phyloP scores from a whole-genome alignment of 441 rosid genomes.

The Corymbia calophylla region DNA sequence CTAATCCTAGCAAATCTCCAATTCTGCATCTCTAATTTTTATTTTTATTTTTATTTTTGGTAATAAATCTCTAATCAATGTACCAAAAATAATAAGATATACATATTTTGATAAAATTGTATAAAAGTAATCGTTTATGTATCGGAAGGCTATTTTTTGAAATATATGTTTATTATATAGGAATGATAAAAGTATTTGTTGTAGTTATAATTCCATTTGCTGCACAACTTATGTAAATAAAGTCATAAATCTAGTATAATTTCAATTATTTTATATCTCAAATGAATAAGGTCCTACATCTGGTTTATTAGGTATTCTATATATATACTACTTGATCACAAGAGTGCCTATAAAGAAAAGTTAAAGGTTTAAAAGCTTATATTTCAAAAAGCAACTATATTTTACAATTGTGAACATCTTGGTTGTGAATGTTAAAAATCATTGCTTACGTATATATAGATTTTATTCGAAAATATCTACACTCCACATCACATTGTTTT shows the following conservation, averaged over 20 bases:
- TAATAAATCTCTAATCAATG: neutral
- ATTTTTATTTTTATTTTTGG: neutral
- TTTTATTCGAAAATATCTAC: neutral
- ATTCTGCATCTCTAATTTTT: neutral
- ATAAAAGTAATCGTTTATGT: neutral
- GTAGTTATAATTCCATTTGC: neutral
- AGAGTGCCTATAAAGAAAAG: too few relatives aligned
- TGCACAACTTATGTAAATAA: too few relatives aligned
- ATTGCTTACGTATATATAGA: too few relatives aligned
- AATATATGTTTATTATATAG: neutral
- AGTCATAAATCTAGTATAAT: neutral
- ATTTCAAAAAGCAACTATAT: too few relatives aligned
- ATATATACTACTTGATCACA: too few relatives aligned
- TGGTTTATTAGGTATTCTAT: too few relatives aligned
- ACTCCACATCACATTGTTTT: neutral
- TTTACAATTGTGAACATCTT: too few relatives aligned
- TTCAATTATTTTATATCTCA: neutral
- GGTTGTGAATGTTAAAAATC: too few relatives aligned
- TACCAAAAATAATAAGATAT: neutral
- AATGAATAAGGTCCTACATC: too few relatives aligned
- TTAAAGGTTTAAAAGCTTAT: too few relatives aligned
- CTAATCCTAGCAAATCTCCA: neutral
- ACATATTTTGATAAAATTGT: neutral
- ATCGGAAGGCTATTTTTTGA: neutral
- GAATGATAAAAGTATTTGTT: neutral